phyloP scores from a whole-genome alignment of 2,329 filamentous ascomycete species.

The Chrysoporthe puriensis region DNA sequence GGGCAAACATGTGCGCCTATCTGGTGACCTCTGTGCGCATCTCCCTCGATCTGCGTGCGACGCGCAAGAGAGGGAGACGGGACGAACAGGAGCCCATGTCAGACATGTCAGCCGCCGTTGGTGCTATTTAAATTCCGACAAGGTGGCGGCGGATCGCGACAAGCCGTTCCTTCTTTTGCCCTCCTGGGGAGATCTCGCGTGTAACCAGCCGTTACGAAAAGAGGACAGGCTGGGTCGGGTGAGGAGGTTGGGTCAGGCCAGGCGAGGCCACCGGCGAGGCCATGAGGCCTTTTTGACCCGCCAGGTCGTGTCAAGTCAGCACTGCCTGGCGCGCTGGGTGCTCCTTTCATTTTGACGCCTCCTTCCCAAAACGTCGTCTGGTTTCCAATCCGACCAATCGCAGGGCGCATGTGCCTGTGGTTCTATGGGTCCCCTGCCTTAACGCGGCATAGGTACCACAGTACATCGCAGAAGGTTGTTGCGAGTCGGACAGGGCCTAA shows the following conservation, averaged over 20 bases:
- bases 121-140: neutral
- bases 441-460: too few relatives aligned
- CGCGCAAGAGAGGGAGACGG: neutral
- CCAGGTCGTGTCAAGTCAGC: neutral
- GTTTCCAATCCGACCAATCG: neutral
- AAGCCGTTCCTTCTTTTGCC: too few relatives aligned
- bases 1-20: too few relatives aligned
- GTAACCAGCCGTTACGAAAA: too few relatives aligned
- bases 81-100: neutral
- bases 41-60: too few relatives aligned
- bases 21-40: too few relatives aligned
- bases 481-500: neutral
- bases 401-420: neutral
- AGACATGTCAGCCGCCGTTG: neutral
- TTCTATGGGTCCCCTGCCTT: neutral
- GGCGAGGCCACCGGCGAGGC: neutral
- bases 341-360: conserved; percentile 8
- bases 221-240: too few relatives aligned
- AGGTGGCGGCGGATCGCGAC: too few relatives aligned
- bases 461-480: neutral
- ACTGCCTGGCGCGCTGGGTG: neutral
- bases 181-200: too few relatives aligned
- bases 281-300: too few relatives aligned
- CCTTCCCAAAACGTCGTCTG: neutral
- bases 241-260: too few relatives aligned